Evolutionary conservation across 768 basidiomycete genomes (phyloP), one percentile per base, ranked within the genome.

Genomic region (Ephemerocybe angulata): DNA sequence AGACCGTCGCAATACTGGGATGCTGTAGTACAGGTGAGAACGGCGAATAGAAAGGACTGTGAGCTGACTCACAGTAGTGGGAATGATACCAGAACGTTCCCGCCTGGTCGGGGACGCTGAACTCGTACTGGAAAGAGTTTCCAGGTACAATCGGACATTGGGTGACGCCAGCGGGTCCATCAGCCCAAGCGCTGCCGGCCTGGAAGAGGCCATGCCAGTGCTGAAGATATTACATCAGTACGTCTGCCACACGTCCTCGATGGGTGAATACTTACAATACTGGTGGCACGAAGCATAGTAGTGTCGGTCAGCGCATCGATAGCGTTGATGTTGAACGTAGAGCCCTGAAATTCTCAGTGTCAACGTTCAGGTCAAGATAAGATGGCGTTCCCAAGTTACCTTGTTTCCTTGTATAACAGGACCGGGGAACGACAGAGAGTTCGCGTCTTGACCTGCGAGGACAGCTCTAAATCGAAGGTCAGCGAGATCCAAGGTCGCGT

Each of bases 1-100:
- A n/a, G n/a, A 0, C 81, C 82, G 54, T 84, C 82, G 52, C 82
- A 84, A 53, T 83, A 83, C 63, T 83, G 82, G 1, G 74, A 73
- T 4, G 71, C 72, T 67, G 60, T 5, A 33, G 17, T 61, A 28
- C 11, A 2, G 33, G 19, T 48, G 66, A 60, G 59, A 38, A 33
- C 37, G 63, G 11, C 37, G 13, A 54, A 22, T 8, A 67, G 15
- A 65, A 66, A 7, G 64, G 65, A 27, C 17, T 37, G 13, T 27
- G 3, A 33, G n/a, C 25, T 6, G n/a, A 62, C 63, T 21, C 41
- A 72, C 70, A 67, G 64, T 77, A 60, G 58, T 69, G 67, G n/a
- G 63, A 67, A 49, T 66, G 65, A 31, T 67, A 72, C 79, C 80
- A 82, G 58, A 67, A 82, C 13, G 67, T 72, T 22, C 78, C 76